Base-by-base conservation (phyloP, 108 stramenopile species). In the Phaeodactylum tricornutum region DNA sequence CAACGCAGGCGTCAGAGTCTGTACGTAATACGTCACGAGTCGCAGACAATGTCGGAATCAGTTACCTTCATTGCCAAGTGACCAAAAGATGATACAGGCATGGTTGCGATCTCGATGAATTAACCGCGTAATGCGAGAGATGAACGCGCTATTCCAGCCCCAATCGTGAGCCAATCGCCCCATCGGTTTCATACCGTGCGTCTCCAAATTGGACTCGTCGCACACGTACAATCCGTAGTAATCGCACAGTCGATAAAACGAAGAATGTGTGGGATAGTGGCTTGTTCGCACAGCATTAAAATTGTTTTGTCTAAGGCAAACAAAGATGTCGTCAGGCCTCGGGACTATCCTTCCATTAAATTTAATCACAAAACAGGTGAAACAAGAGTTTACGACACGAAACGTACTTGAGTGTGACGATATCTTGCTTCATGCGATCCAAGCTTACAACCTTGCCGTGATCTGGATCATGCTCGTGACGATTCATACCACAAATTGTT, bases 161-260 rank as follows among this genome's bases (percentile, higher is more conserved):
- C 52, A 41, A 55, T 92, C 89, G 39, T 81, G 71, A 7, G 81
- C 80, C 2, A 81, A 42, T 22, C 64, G 62, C 8, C 80, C 80
- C 80, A 81, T 81, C 1, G 79, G 79, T 29, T 75, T 65, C 59
- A 94, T 74, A 16, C 97, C 97, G 62, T 98, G 95, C 17, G 91
- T 90, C 69, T 98, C 97, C 31, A 96, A 83, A 59, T 98, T 98
- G 30, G 97, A 93, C 58, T 98, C 97, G 65, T 98, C 97, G 29
- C 92, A 73, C 6, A 98, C 93, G 54, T 84, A 95, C 59, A 98
- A 55, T 8, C 97, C 97, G 35, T 79, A 54, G 32, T 79, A 83
- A 47, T 94, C 91, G 23, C 92, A 93, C 8, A 95, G 74, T 29
- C 91, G 82, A 44, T 95, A 95, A 32, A 95, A 92, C 15, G 81